These are phyloP conservation scores for Cystoisospora suis DNA, from an alignment of 169 alveolate species.

Conservation along the genomic window DNA sequence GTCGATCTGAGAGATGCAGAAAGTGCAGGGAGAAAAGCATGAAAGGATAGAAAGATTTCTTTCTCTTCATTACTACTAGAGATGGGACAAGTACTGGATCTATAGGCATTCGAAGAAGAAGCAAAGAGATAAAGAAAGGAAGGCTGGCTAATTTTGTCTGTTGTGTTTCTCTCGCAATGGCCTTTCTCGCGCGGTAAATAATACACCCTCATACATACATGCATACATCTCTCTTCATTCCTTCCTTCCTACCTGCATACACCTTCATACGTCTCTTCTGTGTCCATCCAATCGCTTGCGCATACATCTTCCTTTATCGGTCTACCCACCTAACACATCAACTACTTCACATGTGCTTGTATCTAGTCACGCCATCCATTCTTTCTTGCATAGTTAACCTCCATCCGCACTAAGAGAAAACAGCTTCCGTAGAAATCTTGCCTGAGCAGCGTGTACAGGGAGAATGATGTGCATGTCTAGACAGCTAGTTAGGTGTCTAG, in stretches of 20 bases:
- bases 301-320: neutral
- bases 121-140: too few species aligned
- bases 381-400: neutral
- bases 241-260: neutral
- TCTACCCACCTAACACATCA: neutral
- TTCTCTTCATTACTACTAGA: too few species aligned
- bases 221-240: neutral
- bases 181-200: neutral
- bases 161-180: too few species aligned
- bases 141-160: too few species aligned
- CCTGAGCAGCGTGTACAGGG: neutral
- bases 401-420: neutral
- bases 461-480: too few species aligned
- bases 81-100: too few species aligned
- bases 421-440: neutral
- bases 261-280: neutral
- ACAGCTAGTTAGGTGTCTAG: too few species aligned
- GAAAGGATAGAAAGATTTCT: too few species aligned
- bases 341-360: neutral
- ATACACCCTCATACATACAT: neutral
- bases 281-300: neutral
- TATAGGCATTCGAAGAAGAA: too few species aligned
- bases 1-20: too few species aligned
- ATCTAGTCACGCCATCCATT: neutral
- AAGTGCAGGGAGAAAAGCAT: too few species aligned